Base-by-base conservation (phyloP, 352 stramenopile genomes). In the Pythium brachiatum region DNA sequence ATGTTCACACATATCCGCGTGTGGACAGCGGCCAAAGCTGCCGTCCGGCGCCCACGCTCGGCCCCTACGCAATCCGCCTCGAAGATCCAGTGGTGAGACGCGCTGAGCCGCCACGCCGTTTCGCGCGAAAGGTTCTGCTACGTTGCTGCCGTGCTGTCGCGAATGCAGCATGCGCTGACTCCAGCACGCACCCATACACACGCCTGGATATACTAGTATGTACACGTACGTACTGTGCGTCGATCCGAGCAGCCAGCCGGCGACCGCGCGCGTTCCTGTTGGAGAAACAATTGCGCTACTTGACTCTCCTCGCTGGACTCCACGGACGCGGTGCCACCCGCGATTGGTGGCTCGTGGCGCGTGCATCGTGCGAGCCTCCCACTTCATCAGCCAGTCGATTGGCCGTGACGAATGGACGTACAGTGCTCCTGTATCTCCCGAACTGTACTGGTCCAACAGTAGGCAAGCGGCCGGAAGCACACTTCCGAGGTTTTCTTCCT, bases 361-460 rank as follows among this genome's bases (percentile, higher is more conserved):
- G 31, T 36, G 31, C 31, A 9, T 9, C 31, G 31, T 36, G 31
- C 16, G 7, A 39, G 34, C 9, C 34, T 8, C 18, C 18, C 36
- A 44, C 36, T 44, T 50, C 41, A 53, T 53, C 12, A 53, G 46
- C 26, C 41, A 50, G 41, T 53, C 46, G 46, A 31, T 23, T 38
- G 18, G 39, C 39, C 7, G n/a, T n/a, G n/a, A n/a, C n/a, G n/a
- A n/a, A n/a, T n/a, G n/a, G n/a, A n/a, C n/a, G n/a, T n/a, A n/a
- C n/a, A n/a, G n/a, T n/a, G n/a, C n/a, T n/a, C n/a, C n/a, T n/a
- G n/a, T n/a, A n/a, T n/a, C n/a, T n/a, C n/a, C n/a, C n/a, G n/a
- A n/a, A n/a, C n/a, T n/a, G n/a, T n/a, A n/a, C n/a, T n/a, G n/a
- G n/a, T n/a, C n/a, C n/a, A n/a, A n/a, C n/a, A n/a, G n/a, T n/a